Base-by-base conservation (phyloP, 805 yeast genomes). In the Zygosaccharomyces bisporus region DNA sequence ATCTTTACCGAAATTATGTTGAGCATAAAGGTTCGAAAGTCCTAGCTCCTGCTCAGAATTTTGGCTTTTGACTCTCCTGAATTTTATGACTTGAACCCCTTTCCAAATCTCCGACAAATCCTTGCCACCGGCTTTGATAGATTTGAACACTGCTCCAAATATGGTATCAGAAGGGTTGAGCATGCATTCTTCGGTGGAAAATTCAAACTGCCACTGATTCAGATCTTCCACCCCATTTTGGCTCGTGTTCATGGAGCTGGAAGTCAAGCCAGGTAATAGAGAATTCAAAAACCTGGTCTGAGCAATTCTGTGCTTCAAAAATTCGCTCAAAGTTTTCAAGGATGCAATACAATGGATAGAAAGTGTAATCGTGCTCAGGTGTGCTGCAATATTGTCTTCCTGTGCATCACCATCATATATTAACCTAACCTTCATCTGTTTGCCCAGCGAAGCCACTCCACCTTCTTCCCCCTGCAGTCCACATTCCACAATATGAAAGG, bases 101-200 rank as follows among this genome's bases (percentile, higher is more conserved):
- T 69, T 59, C 91, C 95, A 86, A 13, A 87, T 67, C 39, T 58
- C 68, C 6, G 61, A 58, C 0, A 80, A 67, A 19, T 80, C 75
- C 66, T 0, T 73, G 52, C 13, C 64, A 54, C 6, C 56, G 44
- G 23, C 49, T 40, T 56, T 76, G 74, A 35, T 34, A 2, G 77
- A 66, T 39, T 76, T 74, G 58, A 79, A 80, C 4, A 84, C 68
- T 0, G 88, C 90, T 1, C 93, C 93, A 63, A 80, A 85, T 2
- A 87, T 73, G 0, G 95, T 86, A 0, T 86, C 78, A 41, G 77
- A 86, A 30, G 70, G 69, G 2, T 87, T 82, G 20, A 86, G 69
- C 0, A 63, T 67, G 44, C 78, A 79, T 3, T 76, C 86, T 49
- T 80, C 70, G 9, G 81, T 65, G 1, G 67, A 65, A 57, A 86